phyloP scores from a whole-genome alignment of 306 rosid species.

The Mimosa bimucronata region DNA sequence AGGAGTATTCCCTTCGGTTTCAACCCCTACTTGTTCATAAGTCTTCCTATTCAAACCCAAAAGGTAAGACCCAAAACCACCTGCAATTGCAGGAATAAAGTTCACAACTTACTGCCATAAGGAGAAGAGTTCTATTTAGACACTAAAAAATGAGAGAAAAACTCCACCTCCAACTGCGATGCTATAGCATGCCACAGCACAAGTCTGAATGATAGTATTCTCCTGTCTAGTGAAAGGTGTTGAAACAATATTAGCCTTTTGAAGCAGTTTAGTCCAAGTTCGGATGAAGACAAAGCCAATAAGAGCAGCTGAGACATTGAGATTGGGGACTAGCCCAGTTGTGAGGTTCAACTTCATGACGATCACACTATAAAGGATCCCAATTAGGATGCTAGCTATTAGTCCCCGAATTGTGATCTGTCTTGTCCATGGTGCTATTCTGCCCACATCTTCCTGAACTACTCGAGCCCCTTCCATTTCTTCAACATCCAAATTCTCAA shows the following conservation, averaged over 20 bases:
- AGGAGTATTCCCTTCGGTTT: slow-evolving; percentile 68
- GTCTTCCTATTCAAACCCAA: slow-evolving; percentile 76
- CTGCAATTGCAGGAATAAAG: slow-evolving; percentile 44
- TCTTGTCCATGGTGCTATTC: slow-evolving; percentile 62
- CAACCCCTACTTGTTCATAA: slow-evolving; percentile 73
- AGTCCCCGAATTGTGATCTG: slow-evolving; percentile 80
- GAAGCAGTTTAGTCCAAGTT: slow-evolving; percentile 72
- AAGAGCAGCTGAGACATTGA: slow-evolving; percentile 94
- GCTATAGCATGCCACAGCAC: slow-evolving; percentile 94
- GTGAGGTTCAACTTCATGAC: slow-evolving; percentile 87
- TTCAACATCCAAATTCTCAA: slow-evolving; percentile 43
- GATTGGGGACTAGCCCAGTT: slow-evolving; percentile 88
- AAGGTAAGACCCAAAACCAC: slow-evolving; percentile 89
- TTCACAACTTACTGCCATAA: neutral
- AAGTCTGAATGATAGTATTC: slow-evolving; percentile 86
- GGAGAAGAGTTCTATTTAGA: neutral
- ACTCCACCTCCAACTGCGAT: slow-evolving; percentile 75
- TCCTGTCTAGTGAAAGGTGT: slow-evolving; percentile 86
- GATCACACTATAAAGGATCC: slow-evolving; percentile 70
- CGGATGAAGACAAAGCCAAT: slow-evolving; percentile 76
- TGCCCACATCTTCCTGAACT: slow-evolving; percentile 52
- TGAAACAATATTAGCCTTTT: slow-evolving; percentile 72
- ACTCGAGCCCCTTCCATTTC: slow-evolving; percentile 46
- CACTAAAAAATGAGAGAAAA: neutral
- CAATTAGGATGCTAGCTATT: slow-evolving; percentile 63